These are phyloP conservation scores for Acaromyces ingoldii DNA, from an alignment of 1,284 basidiomycete genomes.

Conservation along the genomic window DNA sequence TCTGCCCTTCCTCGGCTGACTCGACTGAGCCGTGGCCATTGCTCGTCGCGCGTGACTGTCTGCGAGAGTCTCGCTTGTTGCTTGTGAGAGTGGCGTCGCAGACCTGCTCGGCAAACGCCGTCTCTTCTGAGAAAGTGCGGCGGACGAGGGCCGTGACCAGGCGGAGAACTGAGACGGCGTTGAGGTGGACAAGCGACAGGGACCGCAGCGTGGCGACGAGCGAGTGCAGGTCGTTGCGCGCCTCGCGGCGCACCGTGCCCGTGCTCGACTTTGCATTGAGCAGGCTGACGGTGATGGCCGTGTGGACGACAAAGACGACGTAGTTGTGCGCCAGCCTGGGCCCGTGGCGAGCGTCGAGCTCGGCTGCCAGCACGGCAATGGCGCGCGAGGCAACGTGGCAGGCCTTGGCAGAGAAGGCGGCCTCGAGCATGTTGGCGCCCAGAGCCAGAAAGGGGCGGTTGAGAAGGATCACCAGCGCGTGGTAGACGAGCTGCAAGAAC, in stretches of 20 bases:
- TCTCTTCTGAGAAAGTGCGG: not conserved
- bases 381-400: not conserved
- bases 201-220: not conserved
- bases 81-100: too few species aligned
- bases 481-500: constrained; percentile 42
- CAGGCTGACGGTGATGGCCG: not conserved
- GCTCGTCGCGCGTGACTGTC: too few species aligned
- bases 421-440: not conserved
- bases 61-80: too few species aligned
- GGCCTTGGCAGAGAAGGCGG: not conserved
- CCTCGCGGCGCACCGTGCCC: constrained; percentile 1
- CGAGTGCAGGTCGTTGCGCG: not conserved
- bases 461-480: constrained; percentile 41
- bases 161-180: not conserved
- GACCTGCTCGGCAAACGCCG: not conserved
- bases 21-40: too few species aligned
- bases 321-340: not conserved
- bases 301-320: not conserved
- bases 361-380: not conserved
- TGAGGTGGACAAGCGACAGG: not conserved
- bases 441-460: constrained; percentile 46
- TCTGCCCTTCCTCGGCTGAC: too few species aligned
- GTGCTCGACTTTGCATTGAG: constrained; percentile 3
- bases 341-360: not conserved
- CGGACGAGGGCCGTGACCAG: not conserved